phyloP scores from a whole-genome alignment of 2,329 filamentous ascomycete species.

The Aspergillus pseudoglaucus region DNA sequence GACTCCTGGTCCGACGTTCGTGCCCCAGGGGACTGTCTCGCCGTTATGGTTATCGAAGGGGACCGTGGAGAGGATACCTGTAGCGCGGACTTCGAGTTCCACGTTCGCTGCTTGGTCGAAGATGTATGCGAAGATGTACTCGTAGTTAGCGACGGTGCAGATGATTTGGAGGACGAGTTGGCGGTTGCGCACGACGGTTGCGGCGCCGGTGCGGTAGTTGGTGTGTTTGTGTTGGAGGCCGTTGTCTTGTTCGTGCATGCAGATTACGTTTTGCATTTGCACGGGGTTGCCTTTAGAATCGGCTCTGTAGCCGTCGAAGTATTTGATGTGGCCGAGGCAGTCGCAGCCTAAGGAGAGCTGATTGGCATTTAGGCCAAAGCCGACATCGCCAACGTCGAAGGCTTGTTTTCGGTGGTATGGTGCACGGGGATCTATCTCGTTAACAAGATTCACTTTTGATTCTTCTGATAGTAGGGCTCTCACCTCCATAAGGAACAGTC shows the following conservation, averaged over 20 bases:
- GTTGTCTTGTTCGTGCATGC: slow-evolving; percentile 64
- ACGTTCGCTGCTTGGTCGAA: slow-evolving; percentile 66
- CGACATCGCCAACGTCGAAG: slow-evolving; percentile 63
- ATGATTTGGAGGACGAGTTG: slow-evolving; percentile 64
- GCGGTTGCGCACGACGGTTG: slow-evolving; percentile 57
- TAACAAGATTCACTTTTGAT: neutral
- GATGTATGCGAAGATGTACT: slow-evolving; percentile 65
- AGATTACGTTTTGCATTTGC: slow-evolving; percentile 60
- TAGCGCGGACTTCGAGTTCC: slow-evolving; percentile 61
- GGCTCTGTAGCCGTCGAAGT: slow-evolving; percentile 53
- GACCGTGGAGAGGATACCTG: slow-evolving; percentile 61
- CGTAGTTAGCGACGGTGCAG: slow-evolving; percentile 66
- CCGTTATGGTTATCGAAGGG: slow-evolving; percentile 57
- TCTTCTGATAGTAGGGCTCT: neutral
- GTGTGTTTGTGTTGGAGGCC: slow-evolving; percentile 67
- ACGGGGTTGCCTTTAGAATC: slow-evolving; percentile 55
- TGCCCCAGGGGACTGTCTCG: slow-evolving; percentile 59
- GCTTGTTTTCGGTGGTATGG: slow-evolving; percentile 65
- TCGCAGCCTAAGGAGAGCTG: slow-evolving; percentile 65
- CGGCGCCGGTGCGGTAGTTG: slow-evolving; percentile 60
- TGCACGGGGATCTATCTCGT: slow-evolving; percentile 55
- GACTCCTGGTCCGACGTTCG: slow-evolving; percentile 62
- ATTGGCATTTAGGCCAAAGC: slow-evolving; percentile 62
- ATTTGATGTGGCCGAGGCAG: slow-evolving; percentile 64
- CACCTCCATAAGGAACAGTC: slow-evolving; percentile 46